Base-by-base conservation (phyloP, 2,329 filamentous ascomycete genomes). In the Apiospora arundinis region DNA sequence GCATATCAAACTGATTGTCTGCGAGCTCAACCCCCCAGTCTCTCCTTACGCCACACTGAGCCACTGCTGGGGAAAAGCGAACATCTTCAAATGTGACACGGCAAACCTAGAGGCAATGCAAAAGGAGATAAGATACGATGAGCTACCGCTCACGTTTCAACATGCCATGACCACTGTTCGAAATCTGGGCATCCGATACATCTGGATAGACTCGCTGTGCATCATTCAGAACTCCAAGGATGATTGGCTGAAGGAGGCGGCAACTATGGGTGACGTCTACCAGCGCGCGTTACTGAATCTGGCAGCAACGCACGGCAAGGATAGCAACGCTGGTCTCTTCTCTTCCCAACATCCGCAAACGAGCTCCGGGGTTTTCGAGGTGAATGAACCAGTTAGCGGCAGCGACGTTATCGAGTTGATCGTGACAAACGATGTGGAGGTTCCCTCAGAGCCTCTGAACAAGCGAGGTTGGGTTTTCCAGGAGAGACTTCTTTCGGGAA, bases 141-240 rank as follows among this genome's bases (percentile, higher is more conserved):
- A 21, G 6, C 40, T 70, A 23, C 69, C 69, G 12, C 28, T n/a
- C 11, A 69, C 70, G 3, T 71, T 72, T 52, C 56, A 63, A 28
- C 52, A 72, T 28, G 70, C 52, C 23, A 44, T 72, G 4, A 44
- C 46, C 25, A 32, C 70, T 2, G 45, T 60, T 9, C 23, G 68
- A 40, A 46, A 23, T 11, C 65, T 72, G 1, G 71, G 71, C 4
- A 37, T 67, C 44, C 44, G 63, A 6, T 72, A 72, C n/a, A 49
- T 72, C 4, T 72, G 71, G 68, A 70, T 72, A 28, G 71, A 72
- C 49, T 70, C 69, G 18, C 25, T 72, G 18, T 72, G 71, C 37
- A 72, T 72, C n/a, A 68, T 72, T 16, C 71, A 72, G 42, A 49
- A 72, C 40, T 56, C 32, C 37, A 2, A n/a, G 7, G 42, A 70